Evolutionary conservation across 2,329 filamentous ascomycete genomes (phyloP), one percentile per base, ranked within the genome.

Genomic region (Phoma sp.): DNA sequence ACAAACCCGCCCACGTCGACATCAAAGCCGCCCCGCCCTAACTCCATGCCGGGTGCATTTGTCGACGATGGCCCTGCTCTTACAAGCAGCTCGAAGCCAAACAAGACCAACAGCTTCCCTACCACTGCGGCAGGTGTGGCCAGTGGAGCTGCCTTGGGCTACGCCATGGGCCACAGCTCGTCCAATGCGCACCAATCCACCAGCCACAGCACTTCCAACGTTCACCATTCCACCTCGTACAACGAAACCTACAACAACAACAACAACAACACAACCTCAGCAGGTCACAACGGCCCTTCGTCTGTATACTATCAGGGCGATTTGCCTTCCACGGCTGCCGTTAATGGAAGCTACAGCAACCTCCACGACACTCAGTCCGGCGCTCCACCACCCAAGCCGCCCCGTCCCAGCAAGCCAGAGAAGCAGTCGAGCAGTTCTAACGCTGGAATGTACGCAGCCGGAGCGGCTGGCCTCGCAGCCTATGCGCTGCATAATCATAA

Each of bases 391-490:
- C 67, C 68, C 36, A 70, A 71, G 60, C 67, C 74, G 33, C 66
- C 72, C 52, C 66, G 71, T 29, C 72, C 73, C 32, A 62, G 64
- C 10, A 78, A 73, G 54, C 66, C 75, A 57, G 75, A 75, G 67
- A 81, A 79, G 68, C 71, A 77, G 33, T 68, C 77, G 18, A 76
- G 77, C 46, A 72, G 76, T 40, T 75, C 76, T 11, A 73, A 79
- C 55, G 63, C 75, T 50, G 77, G 77, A 40, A 60, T 81, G 23
- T 79, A 79, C 61, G 76, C 77, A 58, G 75, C 77, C 59, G 78
- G 77, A 40, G 77, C 75, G 43, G 77, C 78, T 29, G 79, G 75
- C n/a, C 65, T 78, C 25, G 79, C 77, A 38, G 78, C 78, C 4
- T 80, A 82, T 61, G 76, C 73, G 48, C 57, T 77, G 57, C 74